Evolutionary conservation across 148 eudicot genomes (phyloP).

Genomic region (Hydrangea macrophylla): DNA sequence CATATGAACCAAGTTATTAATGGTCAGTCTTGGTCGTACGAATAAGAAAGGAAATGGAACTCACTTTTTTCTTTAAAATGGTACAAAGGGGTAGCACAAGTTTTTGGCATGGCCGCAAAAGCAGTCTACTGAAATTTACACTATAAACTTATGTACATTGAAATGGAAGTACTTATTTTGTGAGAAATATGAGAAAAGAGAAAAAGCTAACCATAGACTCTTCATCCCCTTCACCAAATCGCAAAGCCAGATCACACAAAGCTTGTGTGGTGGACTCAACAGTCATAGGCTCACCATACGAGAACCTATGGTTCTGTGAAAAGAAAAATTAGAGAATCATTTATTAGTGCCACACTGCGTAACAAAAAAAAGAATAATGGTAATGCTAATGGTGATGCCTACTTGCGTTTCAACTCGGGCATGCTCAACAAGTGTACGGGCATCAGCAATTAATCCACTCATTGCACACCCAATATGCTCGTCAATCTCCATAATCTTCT

Average conservation of each 20-base stretch:
- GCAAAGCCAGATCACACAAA: slow-evolving; percentile 87
- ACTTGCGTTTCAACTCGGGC: slow-evolving; percentile 99
- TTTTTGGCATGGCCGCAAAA: not conserved
- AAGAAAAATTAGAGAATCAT: slow-evolving; percentile 6
- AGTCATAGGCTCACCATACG: slow-evolving; percentile 98
- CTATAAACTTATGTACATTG: not conserved
- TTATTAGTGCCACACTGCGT: not conserved
- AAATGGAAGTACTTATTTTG: no score
- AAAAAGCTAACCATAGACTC: slow-evolving; percentile 82
- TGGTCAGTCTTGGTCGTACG: not conserved
- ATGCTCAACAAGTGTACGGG: slow-evolving; percentile 98
- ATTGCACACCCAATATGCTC: slow-evolving; percentile 99
- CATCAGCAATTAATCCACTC: slow-evolving; percentile 99
- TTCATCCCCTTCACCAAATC: slow-evolving; percentile 99
- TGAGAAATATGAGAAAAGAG: not conserved
- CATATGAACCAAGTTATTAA: not conserved
- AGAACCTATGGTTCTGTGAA: slow-evolving; percentile 93
- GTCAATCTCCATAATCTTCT: slow-evolving; percentile 98
- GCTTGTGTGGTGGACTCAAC: slow-evolving; percentile 99
- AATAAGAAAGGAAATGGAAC: not conserved
- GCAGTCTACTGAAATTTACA: not conserved
- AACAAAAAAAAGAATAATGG: not conserved
- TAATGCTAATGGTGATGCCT: slow-evolving; percentile 6
- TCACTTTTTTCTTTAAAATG: not conserved
- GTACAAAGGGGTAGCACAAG: no score